Base-by-base conservation (phyloP, 129 eudicot species). In the Ambrosia trifida region DNA sequence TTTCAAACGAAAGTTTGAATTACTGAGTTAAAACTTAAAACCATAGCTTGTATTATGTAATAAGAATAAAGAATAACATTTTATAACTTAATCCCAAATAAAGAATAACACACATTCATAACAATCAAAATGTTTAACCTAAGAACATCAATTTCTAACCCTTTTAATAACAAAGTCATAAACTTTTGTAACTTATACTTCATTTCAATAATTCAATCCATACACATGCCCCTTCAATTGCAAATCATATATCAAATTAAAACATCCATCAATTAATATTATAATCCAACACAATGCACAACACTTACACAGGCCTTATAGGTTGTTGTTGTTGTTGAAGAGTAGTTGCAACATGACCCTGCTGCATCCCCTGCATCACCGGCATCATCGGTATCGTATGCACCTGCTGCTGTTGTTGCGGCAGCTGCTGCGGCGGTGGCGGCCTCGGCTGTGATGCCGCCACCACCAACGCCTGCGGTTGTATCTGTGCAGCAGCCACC, bases 241-340 rank as follows among this genome's bases (percentile, higher is more conserved):
- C 20, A 33, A 36, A 56, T 8, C 7, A 32, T 11, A 19, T 12
- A 40, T 38, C 13, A 20, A 63, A 44, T 63, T 35, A 31, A 20
- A 74, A 41, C 11, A 30, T 40, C 10, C 40, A 4, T 7, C 8
- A 40, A 65, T 16, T 40, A 12, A 31, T 32, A 8, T 68, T 57
- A 9, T 45, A 53, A 76, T 46, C 19, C 32, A 32, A 1, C 50
- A 58, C 32, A 50, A 12, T 43, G 68, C 64, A 69, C 20, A 81
- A 59, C 10, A 81, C 84, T 82, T 53, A 85, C 89, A 32, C 30
- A 40, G 86, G 80, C 52, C 89, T 76, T 50, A 73, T 50, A 16
- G 85, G 40, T 65, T 80, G 82, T 58, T 70, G 40, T 65, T 80
- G 82, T 58, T 70, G 85, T 51, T 62, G 65, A 59, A 32, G 18